Conservation (phyloP, 148 eudicot species). For the Spergularia marina region DNA sequence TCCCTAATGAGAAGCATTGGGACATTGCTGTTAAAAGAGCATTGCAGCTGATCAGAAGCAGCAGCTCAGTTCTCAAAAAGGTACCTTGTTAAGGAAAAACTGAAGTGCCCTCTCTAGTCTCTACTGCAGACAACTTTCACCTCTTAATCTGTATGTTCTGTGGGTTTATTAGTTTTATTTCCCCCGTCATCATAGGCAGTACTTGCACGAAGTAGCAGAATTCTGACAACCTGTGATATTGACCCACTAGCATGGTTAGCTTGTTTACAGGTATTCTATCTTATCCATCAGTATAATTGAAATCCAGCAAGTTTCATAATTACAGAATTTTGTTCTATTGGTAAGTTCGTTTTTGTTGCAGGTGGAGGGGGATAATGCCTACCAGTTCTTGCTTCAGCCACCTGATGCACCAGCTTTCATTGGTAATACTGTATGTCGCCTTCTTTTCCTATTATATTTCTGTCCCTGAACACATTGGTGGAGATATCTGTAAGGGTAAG, state of each 20-base stretch:
- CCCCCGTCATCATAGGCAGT: slow-evolving; percentile 59
- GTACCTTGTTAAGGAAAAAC: slow-evolving; percentile 27
- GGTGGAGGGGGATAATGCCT: slow-evolving; percentile 78
- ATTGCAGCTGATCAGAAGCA: slow-evolving; percentile 58
- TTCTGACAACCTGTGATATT: slow-evolving; percentile 58
- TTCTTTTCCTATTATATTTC: neutral
- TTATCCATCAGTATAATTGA: neutral
- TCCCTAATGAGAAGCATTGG: slow-evolving; percentile 66
- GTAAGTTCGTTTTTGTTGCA: slow-evolving; percentile 27
- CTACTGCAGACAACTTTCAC: neutral
- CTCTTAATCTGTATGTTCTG: neutral
- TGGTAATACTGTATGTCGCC: slow-evolving; percentile 79
- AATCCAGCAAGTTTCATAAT: neutral
- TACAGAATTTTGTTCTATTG: neutral
- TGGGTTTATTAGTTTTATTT: neutral
- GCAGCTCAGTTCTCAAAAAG: slow-evolving; percentile 66
- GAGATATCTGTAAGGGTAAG: neutral
- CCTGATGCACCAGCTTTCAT: slow-evolving; percentile 90
- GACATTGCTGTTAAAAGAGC: slow-evolving; percentile 65
- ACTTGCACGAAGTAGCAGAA: slow-evolving; percentile 95
- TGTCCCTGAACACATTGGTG: neutral
- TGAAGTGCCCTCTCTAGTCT: neutral
- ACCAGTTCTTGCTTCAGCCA: slow-evolving; percentile 96
- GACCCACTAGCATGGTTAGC: slow-evolving; percentile 86
- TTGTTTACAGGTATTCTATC: slow-evolving; percentile 62